These are phyloP conservation scores for Saccharomycopsis synnaedendra DNA, from an alignment of 805 yeast species.

Conservation along the genomic window DNA sequence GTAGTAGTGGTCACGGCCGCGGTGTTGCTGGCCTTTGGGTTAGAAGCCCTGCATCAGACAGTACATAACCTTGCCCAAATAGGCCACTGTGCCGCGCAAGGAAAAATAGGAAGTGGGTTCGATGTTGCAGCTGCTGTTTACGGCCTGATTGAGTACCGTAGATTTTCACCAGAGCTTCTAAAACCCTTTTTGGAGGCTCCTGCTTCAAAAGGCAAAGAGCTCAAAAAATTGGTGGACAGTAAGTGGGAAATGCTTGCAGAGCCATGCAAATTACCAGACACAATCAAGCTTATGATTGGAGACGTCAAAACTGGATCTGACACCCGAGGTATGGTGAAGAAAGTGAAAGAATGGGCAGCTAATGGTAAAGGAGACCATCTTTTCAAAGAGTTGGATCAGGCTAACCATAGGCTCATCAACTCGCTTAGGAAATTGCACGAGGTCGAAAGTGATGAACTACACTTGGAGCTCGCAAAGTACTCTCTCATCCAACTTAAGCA, in stretches of 20 bases:
- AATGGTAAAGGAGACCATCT: conserved; percentile 40
- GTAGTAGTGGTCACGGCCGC: conserved; percentile 73
- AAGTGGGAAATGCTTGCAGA: conserved; percentile 32
- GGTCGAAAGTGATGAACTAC: no score
- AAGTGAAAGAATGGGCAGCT: conserved; percentile 58
- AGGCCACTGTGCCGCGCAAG: conserved; percentile 90
- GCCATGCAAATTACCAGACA: conserved; percentile 54
- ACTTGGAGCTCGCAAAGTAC: conserved; percentile 24
- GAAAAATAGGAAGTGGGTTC: conserved; percentile 93
- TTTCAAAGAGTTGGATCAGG: conserved; percentile 43
- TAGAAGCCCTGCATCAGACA: conserved; percentile 17
- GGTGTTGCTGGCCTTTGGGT: conserved; percentile 26
- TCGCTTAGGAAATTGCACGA: conserved; percentile 23
- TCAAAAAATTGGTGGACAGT: conserved; percentile 11
- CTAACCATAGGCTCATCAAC: conserved; percentile 47
- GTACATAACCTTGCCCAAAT: conserved; percentile 82
- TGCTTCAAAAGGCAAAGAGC: conserved; percentile 7
- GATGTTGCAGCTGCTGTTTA: conserved; percentile 93
- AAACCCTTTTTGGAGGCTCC: conserved; percentile 22
- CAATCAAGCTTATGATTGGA: conserved; percentile 74
- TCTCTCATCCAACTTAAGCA: conserved; percentile 16
- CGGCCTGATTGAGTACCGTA: conserved; percentile 74
- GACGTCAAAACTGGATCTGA: conserved; percentile 89
- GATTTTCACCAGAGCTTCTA: conserved; percentile 55
- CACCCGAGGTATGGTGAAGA: conserved; percentile 80